A percentile compares a stretch with the other conserved stretches of the same genome.
These are phyloP conservation scores for Prunus salicina DNA, from an alignment of 306 rosid species.

Conservation along the genomic window DNA sequence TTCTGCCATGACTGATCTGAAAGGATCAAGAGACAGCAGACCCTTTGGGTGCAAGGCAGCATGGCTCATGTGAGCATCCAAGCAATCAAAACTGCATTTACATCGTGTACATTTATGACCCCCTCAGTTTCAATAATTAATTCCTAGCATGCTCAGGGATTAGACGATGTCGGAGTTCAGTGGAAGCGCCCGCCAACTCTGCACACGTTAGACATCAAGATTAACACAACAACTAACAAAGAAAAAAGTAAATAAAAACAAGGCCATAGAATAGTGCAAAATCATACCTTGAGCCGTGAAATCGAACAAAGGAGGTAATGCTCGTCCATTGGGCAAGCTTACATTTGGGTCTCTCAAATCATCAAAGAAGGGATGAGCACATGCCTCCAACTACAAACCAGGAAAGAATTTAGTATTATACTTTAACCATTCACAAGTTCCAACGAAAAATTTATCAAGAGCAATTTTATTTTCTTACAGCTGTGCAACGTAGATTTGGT, in stretches of 20 bases:
- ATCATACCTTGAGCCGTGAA: slow-evolving; percentile 78
- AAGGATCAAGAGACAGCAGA: slow-evolving; percentile 15
- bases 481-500: slow-evolving; percentile 87
- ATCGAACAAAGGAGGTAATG: slow-evolving; percentile 72
- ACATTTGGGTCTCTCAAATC: slow-evolving; percentile 70
- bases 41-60: slow-evolving; percentile 36
- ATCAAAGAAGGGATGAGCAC: slow-evolving; percentile 85
- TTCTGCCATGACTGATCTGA: slow-evolving; percentile 23
- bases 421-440: background rate
- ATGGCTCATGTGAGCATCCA: slow-evolving; percentile 37
- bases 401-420: slow-evolving; percentile 12
- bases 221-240: background rate
- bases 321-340: slow-evolving; percentile 65
- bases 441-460: background rate
- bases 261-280: background rate
- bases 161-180: slow-evolving; percentile 80
- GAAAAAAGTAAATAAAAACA: background rate
- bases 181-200: slow-evolving; percentile 77
- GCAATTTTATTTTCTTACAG: slow-evolving; percentile 54
- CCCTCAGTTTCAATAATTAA: slow-evolving; percentile 16
- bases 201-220: slow-evolving; percentile 34
- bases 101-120: slow-evolving; percentile 16
- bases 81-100: slow-evolving; percentile 45
- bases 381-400: slow-evolving; percentile 75
- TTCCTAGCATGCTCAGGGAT: slow-evolving; percentile 75